Percentiles rank a stretch among this genome's conserved stretches.
Conservation (phyloP, 148 eudicot genomes). For the Spergularia bocconei region DNA sequence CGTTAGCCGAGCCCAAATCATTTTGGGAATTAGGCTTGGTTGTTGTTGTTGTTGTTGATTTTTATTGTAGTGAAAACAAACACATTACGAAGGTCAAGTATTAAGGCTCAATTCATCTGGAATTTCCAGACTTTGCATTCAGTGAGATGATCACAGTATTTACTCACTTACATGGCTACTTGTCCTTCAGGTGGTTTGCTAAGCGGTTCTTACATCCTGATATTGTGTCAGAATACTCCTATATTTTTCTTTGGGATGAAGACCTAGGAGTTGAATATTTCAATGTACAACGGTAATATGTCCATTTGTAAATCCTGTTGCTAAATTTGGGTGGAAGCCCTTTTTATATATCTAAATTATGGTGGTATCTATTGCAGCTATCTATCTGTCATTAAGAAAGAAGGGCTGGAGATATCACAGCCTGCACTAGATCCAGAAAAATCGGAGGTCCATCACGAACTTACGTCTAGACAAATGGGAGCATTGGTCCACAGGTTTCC, state of each 20-base stretch:
- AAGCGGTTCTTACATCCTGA: constrained; percentile 77
- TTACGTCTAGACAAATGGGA: constrained; percentile 51
- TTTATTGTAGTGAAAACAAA: too few species aligned
- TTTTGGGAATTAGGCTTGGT: too few species aligned
- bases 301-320: neutral
- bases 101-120: too few species aligned
- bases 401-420: constrained; percentile 69
- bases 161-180: neutral
- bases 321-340: neutral
- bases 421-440: constrained; percentile 62
- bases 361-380: constrained; percentile 38
- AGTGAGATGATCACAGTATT: neutral
- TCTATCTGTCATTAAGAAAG: constrained; percentile 46
- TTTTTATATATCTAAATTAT: constrained; percentile 11
- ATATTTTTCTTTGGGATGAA: constrained; percentile 78
- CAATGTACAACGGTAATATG: constrained; percentile 44
- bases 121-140: too few species aligned
- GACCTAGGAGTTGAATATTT: constrained; percentile 69
- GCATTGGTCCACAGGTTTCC: constrained; percentile 52
- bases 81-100: too few species aligned
- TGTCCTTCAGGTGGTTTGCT: constrained; percentile 66
- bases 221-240: constrained; percentile 54
- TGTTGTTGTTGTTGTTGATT: too few species aligned
- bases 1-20: too few species aligned
- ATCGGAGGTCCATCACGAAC: constrained; percentile 56